Evolutionary conservation across 306 rosid genomes (phyloP), one percentile per base, ranked within the genome.

Genomic region (Corylus heterophylla): DNA sequence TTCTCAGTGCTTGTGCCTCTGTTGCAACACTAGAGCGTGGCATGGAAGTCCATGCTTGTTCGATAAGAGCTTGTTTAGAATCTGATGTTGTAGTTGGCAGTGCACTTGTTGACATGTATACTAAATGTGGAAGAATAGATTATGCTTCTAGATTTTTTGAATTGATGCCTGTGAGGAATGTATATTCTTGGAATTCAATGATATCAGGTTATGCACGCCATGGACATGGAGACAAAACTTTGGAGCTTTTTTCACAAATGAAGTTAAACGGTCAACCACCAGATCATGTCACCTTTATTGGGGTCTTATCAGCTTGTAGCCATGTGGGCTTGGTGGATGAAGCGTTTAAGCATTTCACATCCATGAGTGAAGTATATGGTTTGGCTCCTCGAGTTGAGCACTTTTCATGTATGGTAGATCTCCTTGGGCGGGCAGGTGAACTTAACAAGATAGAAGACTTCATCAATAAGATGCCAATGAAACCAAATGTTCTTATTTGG

Each of bases 1-100:
- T 94, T 81, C 94, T 94, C 29, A 94, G 98, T 83, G 97, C 97
- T 70, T 94, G 98, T 89, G 97, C 98, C 78, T 88, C 98, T 8
- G 87, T 94, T 70, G 92, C 97, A 56, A 94, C 98, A 37, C 74
- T 94, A 80, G 94, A 89, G 82, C 87, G 89, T 68, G 98, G 98
- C 49, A 89, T 94, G 96, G 94, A 94, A 89, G 97, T 94, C 76
- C 98, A 94, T 87, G 98, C 89, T 11, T 87, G 90, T 58, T 87
- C 90, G 2, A 66, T 89, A 85, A 87, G 97, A 86, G 91, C 97
- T 83, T 87, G 87, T 84, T 86, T 94, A 76, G 96, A 92, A 80
- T 80, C 84, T 55, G 97, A 94, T 83, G 84, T 94, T 64, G 96
- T 92, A 59, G 91, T 92, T 44, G 98, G 98, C 56, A 92, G 98